A percentile compares a stretch with the other conserved stretches of the same genome.
Evolutionary conservation across 371 early-diverging fungal species (phyloP).

Genomic region (Mucor indicus): DNA sequence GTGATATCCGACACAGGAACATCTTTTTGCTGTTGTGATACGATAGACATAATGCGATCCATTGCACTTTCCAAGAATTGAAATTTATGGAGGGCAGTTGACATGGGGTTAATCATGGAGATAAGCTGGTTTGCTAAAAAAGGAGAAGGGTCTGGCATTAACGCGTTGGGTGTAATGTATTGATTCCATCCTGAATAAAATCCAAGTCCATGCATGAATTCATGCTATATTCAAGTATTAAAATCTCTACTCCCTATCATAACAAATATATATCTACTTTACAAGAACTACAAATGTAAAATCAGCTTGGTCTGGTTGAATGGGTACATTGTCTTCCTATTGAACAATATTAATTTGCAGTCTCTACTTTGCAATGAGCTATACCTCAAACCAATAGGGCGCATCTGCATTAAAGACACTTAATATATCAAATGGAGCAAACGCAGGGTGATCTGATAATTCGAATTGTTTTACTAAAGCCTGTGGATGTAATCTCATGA

Average conservation of each 20-base stretch:
- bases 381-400: conserved; percentile 41
- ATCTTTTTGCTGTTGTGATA: neutral
- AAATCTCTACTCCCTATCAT: neutral
- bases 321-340: conserved; percentile 35
- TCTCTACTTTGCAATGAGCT: neutral
- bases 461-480: conserved; percentile 53
- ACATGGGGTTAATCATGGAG: neutral
- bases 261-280: neutral
- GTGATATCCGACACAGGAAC: neutral
- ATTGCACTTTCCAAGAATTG: conserved; percentile 21
- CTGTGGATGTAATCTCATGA: conserved; percentile 51
- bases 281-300: conserved; percentile 52
- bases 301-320: conserved; percentile 45
- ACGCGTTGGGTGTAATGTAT: conserved; percentile 8
- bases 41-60: conserved; percentile 11
- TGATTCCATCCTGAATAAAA: conserved; percentile 51
- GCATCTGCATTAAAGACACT: conserved; percentile 60
- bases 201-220: conserved; percentile 65
- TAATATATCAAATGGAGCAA: conserved; percentile 44
- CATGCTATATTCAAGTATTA: conserved; percentile 31
- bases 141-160: conserved; percentile 23
- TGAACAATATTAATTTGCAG: too few relatives aligned
- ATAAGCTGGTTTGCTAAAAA: conserved; percentile 30
- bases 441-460: conserved; percentile 19
- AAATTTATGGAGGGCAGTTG: conserved; percentile 2